Conservation (phyloP, 2,329 filamentous ascomycete genomes). For the Beauveria rudraprayagi region DNA sequence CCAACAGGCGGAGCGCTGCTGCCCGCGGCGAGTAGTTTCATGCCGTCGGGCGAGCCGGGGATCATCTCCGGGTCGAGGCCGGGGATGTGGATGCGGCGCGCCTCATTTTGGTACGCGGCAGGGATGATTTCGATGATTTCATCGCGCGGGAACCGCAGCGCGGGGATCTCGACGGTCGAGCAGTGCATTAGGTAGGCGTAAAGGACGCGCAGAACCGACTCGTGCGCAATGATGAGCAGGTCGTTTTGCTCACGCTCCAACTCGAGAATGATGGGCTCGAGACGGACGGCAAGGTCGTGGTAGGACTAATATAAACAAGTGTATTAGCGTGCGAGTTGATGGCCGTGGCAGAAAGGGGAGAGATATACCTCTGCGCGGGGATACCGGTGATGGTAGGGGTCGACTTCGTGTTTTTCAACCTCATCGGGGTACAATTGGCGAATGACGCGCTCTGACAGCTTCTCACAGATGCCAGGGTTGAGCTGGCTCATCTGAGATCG, state of each 20-base stretch:
- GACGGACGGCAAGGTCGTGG: conserved; percentile 92
- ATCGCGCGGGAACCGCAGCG: conserved; percentile 85
- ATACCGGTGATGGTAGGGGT: conserved; percentile 96
- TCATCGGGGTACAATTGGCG: conserved; percentile 80
- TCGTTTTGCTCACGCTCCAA: conserved; percentile 95
- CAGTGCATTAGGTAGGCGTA: conserved; percentile 99
- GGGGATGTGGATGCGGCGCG: conserved; percentile 82
- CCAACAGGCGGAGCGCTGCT: conserved; percentile 15
- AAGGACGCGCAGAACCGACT: conserved; percentile 91
- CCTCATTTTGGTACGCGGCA: conserved; percentile 93
- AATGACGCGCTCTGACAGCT: conserved; percentile 77
- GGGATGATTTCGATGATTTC: conserved; percentile 99
- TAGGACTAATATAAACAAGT: conserved; percentile 61
- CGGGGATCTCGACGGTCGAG: conserved; percentile 88
- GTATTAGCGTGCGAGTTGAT: conserved; percentile 5
- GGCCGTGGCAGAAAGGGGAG: not conserved
- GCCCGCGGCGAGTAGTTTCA: conserved; percentile 64
- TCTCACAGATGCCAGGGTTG: conserved; percentile 93
- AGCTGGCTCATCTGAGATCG: conserved; percentile 95
- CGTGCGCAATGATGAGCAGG: conserved; percentile 95
- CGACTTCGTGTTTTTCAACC: conserved; percentile 82
- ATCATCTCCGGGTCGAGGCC: conserved; percentile 58
- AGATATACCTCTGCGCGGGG: conserved; percentile 74
- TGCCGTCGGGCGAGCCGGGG: conserved; percentile 71
- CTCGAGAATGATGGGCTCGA: conserved; percentile 96